These are phyloP conservation scores for Spergularia bocconei DNA, from an alignment of 148 eudicot genomes.

Conservation along the genomic window DNA sequence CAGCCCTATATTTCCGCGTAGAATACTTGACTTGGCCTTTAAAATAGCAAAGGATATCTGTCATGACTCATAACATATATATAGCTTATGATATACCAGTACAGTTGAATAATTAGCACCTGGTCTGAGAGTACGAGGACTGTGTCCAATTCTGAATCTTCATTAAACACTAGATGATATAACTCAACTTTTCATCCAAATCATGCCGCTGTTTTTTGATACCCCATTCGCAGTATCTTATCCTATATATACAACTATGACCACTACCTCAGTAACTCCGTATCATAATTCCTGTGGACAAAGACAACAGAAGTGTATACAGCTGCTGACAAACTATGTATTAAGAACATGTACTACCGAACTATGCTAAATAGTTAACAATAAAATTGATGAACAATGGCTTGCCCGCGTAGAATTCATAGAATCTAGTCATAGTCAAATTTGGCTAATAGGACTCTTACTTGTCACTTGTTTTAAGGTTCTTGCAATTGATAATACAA, in stretches of 20 bases:
- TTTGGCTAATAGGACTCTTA: not conserved
- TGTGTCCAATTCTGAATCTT: not conserved
- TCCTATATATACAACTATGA: no score
- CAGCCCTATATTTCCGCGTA: not conserved
- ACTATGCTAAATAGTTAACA: no score
- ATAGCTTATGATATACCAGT: not conserved
- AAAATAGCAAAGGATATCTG: not conserved
- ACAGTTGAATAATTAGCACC: not conserved
- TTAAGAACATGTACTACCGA: not conserved
- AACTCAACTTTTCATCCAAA: slow-evolving; percentile 11
- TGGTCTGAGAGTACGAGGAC: slow-evolving; percentile 4
- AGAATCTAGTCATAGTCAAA: not conserved
- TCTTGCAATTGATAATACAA: not conserved
- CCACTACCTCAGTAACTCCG: no score
- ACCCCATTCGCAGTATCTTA: no score
- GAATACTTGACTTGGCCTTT: slow-evolving; percentile 9
- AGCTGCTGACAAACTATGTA: not conserved
- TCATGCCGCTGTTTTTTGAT: not conserved
- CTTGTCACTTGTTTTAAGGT: not conserved
- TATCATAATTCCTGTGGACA: slow-evolving; percentile 2
- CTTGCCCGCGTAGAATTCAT: not conserved
- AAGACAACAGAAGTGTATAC: not conserved
- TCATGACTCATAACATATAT: not conserved
- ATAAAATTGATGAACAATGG: not conserved
- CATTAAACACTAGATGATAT: slow-evolving; percentile 14